phyloP scores from a whole-genome alignment of 2,329 filamentous ascomycete species.

The Neonectria faginata region DNA sequence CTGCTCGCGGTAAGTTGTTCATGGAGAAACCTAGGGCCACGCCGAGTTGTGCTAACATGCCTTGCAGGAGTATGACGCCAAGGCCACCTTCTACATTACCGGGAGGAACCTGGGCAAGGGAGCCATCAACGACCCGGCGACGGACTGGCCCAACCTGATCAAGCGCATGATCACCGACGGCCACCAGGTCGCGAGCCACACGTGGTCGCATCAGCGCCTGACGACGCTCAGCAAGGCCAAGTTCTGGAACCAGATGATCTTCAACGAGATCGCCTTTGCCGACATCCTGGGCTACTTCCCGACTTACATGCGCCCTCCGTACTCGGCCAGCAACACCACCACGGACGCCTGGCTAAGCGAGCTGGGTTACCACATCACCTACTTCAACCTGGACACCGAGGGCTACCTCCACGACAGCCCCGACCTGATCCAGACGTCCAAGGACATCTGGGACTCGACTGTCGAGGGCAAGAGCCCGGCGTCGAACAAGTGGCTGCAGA shows the following conservation, averaged over 20 bases:
- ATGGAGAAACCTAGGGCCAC: too few relatives aligned
- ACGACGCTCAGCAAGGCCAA: slow-evolving; percentile 49
- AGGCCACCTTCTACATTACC: slow-evolving; percentile 54
- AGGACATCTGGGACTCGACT: slow-evolving; percentile 52
- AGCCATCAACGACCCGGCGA: slow-evolving; percentile 55
- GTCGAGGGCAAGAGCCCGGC: slow-evolving; percentile 50
- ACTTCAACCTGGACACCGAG: slow-evolving; percentile 71
- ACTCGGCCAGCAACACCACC: slow-evolving; percentile 57
- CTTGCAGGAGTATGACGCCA: slow-evolving; percentile 49
- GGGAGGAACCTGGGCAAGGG: slow-evolving; percentile 54
- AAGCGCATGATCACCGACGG: slow-evolving; percentile 63
- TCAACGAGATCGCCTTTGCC: slow-evolving; percentile 57
- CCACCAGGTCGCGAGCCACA: slow-evolving; percentile 67
- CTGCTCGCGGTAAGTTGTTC: slow-evolving; percentile 40
- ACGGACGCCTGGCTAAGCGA: slow-evolving; percentile 55
- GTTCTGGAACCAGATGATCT: slow-evolving; percentile 56
- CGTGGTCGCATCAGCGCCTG: slow-evolving; percentile 60
- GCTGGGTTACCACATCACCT: slow-evolving; percentile 68
- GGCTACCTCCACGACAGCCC: slow-evolving; percentile 67
- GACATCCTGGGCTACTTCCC: slow-evolving; percentile 56
- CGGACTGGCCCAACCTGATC: slow-evolving; percentile 51
- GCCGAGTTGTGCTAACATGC: slow-evolving; percentile 10
- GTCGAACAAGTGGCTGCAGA: slow-evolving; percentile 59
- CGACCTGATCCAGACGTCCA: slow-evolving; percentile 59
- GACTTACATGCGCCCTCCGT: slow-evolving; percentile 59